A percentile compares a stretch with the other conserved stretches of the same genome.
Evolutionary conservation across 2,329 filamentous ascomycete species (phyloP).

Genomic region (Trichophyton equinum): DNA sequence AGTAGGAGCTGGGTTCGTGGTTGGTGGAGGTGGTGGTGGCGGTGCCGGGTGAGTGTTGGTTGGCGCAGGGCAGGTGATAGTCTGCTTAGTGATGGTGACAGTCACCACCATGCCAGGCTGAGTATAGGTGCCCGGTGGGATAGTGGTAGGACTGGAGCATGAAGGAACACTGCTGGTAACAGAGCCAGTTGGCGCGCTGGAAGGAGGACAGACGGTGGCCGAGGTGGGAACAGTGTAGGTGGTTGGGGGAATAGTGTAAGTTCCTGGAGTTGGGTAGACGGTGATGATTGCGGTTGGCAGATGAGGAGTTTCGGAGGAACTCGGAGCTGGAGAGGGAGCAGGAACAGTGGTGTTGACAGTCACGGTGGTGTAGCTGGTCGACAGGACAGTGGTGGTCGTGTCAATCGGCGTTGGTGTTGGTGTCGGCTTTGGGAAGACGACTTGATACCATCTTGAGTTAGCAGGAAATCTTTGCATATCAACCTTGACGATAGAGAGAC

Average conservation of each 20-base stretch:
- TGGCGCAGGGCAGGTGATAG: conserved; percentile 59
- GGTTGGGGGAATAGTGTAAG: conserved; percentile 62
- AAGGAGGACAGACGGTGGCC: conserved; percentile 54
- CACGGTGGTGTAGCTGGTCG: conserved; percentile 29
- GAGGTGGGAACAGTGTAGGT: conserved; percentile 55
- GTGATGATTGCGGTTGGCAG: conserved; percentile 40
- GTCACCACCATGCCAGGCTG: conserved; percentile 55
- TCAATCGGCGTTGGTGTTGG: not conserved
- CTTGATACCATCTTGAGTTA: not conserved
- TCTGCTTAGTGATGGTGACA: conserved; percentile 53
- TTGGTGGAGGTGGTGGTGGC: conserved; percentile 15
- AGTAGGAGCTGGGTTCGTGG: conserved; percentile 17
- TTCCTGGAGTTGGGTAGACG: conserved; percentile 52
- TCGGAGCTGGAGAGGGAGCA: not conserved
- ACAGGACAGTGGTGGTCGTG: conserved; percentile 25
- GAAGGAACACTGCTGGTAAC: conserved; percentile 46
- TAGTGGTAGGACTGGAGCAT: conserved; percentile 56
- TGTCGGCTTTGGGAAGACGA: not conserved
- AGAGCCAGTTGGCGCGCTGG: conserved; percentile 48
- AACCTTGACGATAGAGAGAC: not conserved
- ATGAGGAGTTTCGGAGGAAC: conserved; percentile 14
- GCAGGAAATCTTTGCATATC: conserved; percentile 20
- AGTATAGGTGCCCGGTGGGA: conserved; percentile 60
- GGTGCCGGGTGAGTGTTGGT: conserved; percentile 29
- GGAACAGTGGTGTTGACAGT: conserved; percentile 26